These are phyloP conservation scores for Chlorella sorokiniana DNA, from an alignment of 139 green algal species.

Conservation along the genomic window DNA sequence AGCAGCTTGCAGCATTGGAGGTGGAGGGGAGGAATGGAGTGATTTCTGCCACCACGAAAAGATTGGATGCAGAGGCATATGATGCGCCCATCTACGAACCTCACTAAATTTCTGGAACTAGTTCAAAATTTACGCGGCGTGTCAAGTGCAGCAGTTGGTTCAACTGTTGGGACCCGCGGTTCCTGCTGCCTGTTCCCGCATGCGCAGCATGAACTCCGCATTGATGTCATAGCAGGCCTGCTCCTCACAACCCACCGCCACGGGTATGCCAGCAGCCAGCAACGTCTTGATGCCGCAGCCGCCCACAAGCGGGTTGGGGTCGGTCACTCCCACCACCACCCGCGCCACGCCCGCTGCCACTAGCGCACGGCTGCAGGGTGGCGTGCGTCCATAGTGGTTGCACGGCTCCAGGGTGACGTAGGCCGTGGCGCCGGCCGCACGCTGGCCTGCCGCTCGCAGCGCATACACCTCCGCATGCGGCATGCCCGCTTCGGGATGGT, in stretches of 20 bases:
- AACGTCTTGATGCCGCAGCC: conserved; percentile 73
- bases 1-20: too few species aligned
- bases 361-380: conserved; percentile 90
- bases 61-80: too few species aligned
- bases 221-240: conserved; percentile 71
- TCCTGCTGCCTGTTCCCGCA: conserved; percentile 42
- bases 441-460: conserved; percentile 77
- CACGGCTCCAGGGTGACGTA: conserved; percentile 99
- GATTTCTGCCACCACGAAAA: too few species aligned
- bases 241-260: conserved; percentile 67
- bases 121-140: neutral
- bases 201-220: conserved; percentile 85
- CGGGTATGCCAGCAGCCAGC: conserved; percentile 71
- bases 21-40: too few species aligned
- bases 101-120: too few species aligned
- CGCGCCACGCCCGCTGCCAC: conserved; percentile 82
- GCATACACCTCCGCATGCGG: conserved; percentile 98
- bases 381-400: conserved; percentile 95
- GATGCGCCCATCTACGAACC: too few species aligned
- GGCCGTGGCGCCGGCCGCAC: conserved; percentile 84
- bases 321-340: conserved; percentile 86
- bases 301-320: conserved; percentile 93
- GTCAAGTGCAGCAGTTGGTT: neutral
- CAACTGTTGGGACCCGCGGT: too few species aligned
- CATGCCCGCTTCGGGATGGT: conserved; percentile 92